A percentile compares a stretch with the other conserved stretches of the same genome.
phyloP scores from a whole-genome alignment of 192 early-diverging fungal genomes.

The Backusella psychrophila region DNA sequence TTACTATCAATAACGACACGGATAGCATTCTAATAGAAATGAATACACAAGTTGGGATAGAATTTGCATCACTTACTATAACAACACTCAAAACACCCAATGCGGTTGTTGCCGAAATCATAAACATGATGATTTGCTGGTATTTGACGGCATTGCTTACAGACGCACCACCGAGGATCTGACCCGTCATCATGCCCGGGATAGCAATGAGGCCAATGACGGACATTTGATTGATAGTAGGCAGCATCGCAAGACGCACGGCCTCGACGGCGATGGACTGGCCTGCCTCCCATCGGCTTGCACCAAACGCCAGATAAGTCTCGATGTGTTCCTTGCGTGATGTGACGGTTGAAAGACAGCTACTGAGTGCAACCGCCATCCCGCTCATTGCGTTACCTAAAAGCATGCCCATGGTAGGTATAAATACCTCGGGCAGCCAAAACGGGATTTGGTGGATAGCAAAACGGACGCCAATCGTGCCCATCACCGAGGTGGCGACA shows the following conservation, averaged over 20 bases:
- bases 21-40: conserved; percentile 5
- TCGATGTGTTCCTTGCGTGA: conserved; percentile 31
- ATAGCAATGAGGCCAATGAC: conserved; percentile 85
- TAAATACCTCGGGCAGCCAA: conserved; percentile 72
- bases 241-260: conserved; percentile 70
- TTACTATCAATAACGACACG: conserved; percentile 13
- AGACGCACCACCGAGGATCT: conserved; percentile 81
- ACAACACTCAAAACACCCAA: conserved; percentile 55
- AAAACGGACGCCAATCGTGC: conserved; percentile 59
- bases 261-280: conserved; percentile 70
- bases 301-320: conserved; percentile 66
- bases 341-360: conserved; percentile 56
- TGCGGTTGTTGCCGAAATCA: conserved; percentile 73
- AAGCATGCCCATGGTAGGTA: conserved; percentile 89
- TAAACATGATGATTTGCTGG: conserved; percentile 84
- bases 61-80: conserved; percentile 29
- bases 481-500: conserved; percentile 47
- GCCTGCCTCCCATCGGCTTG: conserved; percentile 81
- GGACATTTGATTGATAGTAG: conserved; percentile 81
- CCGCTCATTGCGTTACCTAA: conserved; percentile 81
- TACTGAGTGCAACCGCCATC: conserved; percentile 64
- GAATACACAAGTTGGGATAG: not conserved
- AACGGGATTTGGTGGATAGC: conserved; percentile 73
- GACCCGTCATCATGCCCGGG: conserved; percentile 88
- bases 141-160: conserved; percentile 75